Conservation (phyloP, 148 eudicot species). For the Mesembryanthemum crystallinum region DNA sequence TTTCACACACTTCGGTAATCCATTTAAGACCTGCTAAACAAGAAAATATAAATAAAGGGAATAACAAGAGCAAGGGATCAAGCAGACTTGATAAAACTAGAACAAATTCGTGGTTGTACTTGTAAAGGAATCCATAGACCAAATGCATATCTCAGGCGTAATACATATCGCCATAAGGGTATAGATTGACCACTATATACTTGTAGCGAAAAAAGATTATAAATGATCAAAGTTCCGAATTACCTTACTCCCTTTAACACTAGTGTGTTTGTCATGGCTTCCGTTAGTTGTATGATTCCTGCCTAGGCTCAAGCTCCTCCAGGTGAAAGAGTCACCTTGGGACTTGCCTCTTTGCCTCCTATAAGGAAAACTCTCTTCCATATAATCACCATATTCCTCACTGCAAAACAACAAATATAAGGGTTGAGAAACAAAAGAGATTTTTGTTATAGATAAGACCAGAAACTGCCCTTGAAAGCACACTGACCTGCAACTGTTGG, state of each 20-base stretch:
- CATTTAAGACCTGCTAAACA: conserved; percentile 48
- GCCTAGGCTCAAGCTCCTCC: conserved; percentile 56
- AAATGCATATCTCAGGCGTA: conserved; percentile 4
- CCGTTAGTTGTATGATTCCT: conserved; percentile 41
- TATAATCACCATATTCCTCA: conserved; percentile 56
- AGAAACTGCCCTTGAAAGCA: not conserved
- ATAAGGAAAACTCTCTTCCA: conserved; percentile 50
- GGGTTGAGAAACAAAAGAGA: not conserved
- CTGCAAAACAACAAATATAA: conserved; percentile 38
- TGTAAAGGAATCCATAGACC: not conserved
- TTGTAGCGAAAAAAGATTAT: not conserved
- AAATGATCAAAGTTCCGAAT: not conserved
- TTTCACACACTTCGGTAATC: conserved; percentile 68
- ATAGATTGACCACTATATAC: not conserved
- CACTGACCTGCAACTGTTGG: conserved; percentile 77
- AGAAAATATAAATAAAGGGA: not conserved
- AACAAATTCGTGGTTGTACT: too few species aligned
- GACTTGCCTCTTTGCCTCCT: conserved; percentile 42
- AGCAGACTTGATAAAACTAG: not conserved
- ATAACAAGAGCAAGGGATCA: not conserved
- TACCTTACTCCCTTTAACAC: conserved; percentile 53
- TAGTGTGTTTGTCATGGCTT: conserved; percentile 39
- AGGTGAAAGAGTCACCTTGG: conserved; percentile 26
- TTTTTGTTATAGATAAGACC: not conserved
- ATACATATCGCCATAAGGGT: not conserved